Percentiles rank a stretch among this genome's conserved stretches.
phyloP scores from a whole-genome alignment of 768 basidiomycete species.

The Pisolithus orientalis region DNA sequence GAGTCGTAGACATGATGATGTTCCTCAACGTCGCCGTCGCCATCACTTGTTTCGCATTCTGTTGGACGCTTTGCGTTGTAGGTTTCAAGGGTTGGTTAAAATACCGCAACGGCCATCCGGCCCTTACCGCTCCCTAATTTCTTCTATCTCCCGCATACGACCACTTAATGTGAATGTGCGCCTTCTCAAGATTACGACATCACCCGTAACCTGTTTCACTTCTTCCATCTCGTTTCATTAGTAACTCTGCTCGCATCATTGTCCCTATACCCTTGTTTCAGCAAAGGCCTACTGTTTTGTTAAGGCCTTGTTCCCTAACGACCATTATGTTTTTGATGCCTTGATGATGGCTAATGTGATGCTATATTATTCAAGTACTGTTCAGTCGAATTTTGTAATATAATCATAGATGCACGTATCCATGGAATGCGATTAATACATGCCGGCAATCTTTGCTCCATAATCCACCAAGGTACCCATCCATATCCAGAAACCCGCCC shows the following conservation, averaged over 20 bases:
- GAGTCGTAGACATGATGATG: conserved; percentile 72
- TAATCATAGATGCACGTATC: background rate
- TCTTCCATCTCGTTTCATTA: background rate
- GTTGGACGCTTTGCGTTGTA: conserved; percentile 73
- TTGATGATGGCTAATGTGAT: background rate
- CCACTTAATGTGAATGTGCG: background rate
- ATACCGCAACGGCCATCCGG: conserved; percentile 28
- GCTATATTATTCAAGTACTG: background rate
- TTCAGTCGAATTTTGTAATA: background rate
- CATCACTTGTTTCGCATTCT: conserved; percentile 79
- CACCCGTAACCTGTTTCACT: background rate
- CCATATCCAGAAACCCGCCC: conserved; percentile 86
- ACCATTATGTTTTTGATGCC: background rate
- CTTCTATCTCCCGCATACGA: background rate
- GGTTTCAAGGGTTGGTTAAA: conserved; percentile 81
- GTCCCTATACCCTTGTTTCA: too few relatives aligned
- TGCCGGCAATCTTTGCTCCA: conserved; percentile 14
- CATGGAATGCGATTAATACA: background rate
- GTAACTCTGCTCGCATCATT: background rate
- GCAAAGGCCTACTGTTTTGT: too few relatives aligned
- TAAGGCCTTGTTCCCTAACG: background rate
- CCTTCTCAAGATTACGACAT: background rate
- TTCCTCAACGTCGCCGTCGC: conserved; percentile 82
- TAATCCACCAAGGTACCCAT: conserved; percentile 75
- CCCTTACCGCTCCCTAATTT: conserved; percentile 9